Percentiles rank a stretch among this genome's conserved stretches.
Conservation (phyloP, 768 basidiomycete genomes). For the Hysterangium stoloniferum region DNA sequence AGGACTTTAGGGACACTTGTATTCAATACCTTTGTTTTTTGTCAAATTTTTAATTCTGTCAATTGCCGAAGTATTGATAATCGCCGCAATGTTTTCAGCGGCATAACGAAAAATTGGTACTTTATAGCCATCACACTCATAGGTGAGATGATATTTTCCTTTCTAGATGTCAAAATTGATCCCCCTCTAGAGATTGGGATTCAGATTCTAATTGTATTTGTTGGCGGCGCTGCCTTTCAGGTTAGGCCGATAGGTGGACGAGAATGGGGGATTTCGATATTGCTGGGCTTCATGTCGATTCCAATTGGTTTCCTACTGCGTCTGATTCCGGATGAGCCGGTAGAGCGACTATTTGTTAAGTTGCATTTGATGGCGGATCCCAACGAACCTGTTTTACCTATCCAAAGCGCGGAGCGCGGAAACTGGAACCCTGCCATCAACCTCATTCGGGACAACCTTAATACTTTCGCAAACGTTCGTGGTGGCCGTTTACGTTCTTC, state of each 20-base stretch:
- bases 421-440: conserved; percentile 77
- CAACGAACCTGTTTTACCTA: conserved; percentile 51
- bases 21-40: conserved; percentile 98
- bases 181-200: conserved; percentile 63
- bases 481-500: conserved; percentile 86
- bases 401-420: conserved; percentile 46
- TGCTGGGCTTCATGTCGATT: conserved; percentile 79
- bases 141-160: conserved; percentile 41
- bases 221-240: conserved; percentile 88
- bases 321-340: conserved; percentile 69
- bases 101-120: conserved; percentile 70
- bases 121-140: conserved; percentile 80
- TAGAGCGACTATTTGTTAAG: conserved; percentile 53
- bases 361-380: conserved; percentile 56
- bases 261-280: conserved; percentile 91
- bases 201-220: conserved; percentile 83
- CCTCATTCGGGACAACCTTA: conserved; percentile 79
- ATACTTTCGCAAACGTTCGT: conserved; percentile 72
- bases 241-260: conserved; percentile 70
- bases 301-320: conserved; percentile 83
- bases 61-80: conserved; percentile 86
- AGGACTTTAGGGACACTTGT: conserved; percentile 72
- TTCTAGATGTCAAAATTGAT: background rate
- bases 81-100: conserved; percentile 83
- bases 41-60: conserved; percentile 93